Base-by-base conservation (phyloP, 495 filamentous ascomycete genomes). In the Lophiotrema nucula region DNA sequence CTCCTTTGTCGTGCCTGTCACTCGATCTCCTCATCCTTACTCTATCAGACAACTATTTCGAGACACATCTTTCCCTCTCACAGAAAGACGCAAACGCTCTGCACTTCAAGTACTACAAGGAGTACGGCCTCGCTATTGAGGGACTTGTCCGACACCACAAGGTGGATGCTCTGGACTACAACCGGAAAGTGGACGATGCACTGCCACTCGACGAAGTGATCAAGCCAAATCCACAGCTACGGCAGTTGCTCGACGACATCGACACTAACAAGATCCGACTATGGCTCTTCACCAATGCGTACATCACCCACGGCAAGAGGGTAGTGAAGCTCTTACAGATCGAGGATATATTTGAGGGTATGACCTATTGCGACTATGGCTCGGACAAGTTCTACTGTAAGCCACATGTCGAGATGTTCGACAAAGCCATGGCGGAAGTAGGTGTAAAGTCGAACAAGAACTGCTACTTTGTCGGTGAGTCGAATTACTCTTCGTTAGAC, bases 271-370 rank as follows among this genome's bases (percentile, higher is more conserved):
- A 93, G 66, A 88, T 96, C 60, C 88, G 85, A 67, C 74, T 88
- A 18, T 97, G 95, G 95, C 81, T 99, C 2, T 83, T 99, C 56
- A 99, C 95, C 0, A 99, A 99, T 67, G 95, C 95, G 35, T 95
- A 97, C 67, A 73, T 95, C 60, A 97, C 77, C 39, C 95, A 99
- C 66, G 95, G 81, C 4, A 83, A 80, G 59, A 74, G 91, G 18
- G 93, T 99, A 6, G 81, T 97, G 15, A 83, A 78, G 60, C 70
- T 99, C 24, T 76, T 99, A 2, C 85, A 81, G 24, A 72, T 97
- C 18, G 90, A 95, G 12, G 90, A 95, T 71, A 72, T 90, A 23
- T 97, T 97, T 69, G 92, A 95, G 63, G 92, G 92, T 0, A 78
- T 97, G 55, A 97, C 93, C 0, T 97, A 83, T 66, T 98, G 93